These are phyloP conservation scores for Fraxinus pennsylvanica DNA, from an alignment of 257 asterid species.

Conservation along the genomic window DNA sequence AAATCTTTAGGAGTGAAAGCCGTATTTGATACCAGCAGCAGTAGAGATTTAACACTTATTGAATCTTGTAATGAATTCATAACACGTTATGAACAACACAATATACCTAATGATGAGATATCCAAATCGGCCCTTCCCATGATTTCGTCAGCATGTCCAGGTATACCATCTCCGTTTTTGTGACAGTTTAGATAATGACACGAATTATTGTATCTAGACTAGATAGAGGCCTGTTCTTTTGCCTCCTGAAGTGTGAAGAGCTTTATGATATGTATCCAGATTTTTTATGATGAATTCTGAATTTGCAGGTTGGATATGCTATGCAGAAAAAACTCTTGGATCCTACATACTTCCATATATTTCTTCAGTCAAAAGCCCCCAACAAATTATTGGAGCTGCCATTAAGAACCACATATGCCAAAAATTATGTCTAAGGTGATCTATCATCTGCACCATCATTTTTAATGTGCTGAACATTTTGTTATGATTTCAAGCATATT, in stretches of 20 bases:
- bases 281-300: slow-evolving; percentile 17
- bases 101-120: slow-evolving; percentile 43
- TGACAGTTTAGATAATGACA: background rate
- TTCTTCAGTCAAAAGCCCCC: slow-evolving; percentile 93
- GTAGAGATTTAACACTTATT: slow-evolving; percentile 80
- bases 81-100: slow-evolving; percentile 58
- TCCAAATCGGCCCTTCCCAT: slow-evolving; percentile 60
- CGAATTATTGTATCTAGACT: background rate
- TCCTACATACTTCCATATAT: slow-evolving; percentile 88
- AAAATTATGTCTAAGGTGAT: slow-evolving; percentile 64
- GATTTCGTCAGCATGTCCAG: slow-evolving; percentile 98
- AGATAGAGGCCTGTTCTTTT: background rate
- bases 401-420: slow-evolving; percentile 66
- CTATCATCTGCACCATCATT: slow-evolving; percentile 15
- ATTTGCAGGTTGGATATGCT: slow-evolving; percentile 93
- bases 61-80: slow-evolving; percentile 93
- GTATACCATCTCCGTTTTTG: slow-evolving; percentile 33
- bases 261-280: slow-evolving; percentile 3
- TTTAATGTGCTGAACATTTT: background rate
- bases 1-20: slow-evolving; percentile 90
- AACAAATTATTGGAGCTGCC: slow-evolving; percentile 86
- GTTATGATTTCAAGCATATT: background rate
- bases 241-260: background rate
- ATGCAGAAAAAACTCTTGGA: slow-evolving; percentile 97
- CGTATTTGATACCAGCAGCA: slow-evolving; percentile 89